phyloP scores from a whole-genome alignment of 2,329 filamentous ascomycete species.

The Talaromyces atroroseus region DNA sequence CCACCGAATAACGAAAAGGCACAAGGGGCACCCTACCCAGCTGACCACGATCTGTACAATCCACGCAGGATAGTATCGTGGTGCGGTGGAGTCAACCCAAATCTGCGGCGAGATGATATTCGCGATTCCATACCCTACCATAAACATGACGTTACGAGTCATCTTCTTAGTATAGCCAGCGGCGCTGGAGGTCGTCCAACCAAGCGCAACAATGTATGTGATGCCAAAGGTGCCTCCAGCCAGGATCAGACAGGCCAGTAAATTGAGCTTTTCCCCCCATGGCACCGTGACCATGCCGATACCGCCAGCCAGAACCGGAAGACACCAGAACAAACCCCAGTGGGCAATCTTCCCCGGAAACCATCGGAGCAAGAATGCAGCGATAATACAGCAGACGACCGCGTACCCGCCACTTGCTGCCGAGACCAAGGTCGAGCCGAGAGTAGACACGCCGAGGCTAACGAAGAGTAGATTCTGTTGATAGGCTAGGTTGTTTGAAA shows the following conservation, averaged over 20 bases:
- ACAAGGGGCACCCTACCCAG: slow-evolving; percentile 1
- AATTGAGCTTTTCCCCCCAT: slow-evolving; percentile 25
- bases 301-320: slow-evolving; percentile 5
- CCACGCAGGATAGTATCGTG: slow-evolving; percentile 9
- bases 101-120: slow-evolving; percentile 11
- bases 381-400: slow-evolving; percentile 28
- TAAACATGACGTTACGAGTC: slow-evolving; percentile 9
- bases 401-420: slow-evolving; percentile 35
- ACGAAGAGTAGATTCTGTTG: slow-evolving; percentile 37
- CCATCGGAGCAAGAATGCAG: slow-evolving; percentile 24
- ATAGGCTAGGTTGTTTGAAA: slow-evolving; percentile 38
- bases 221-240: slow-evolving; percentile 18
- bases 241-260: slow-evolving; percentile 29
- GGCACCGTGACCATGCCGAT: slow-evolving; percentile 10
- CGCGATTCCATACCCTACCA: slow-evolving; percentile 6
- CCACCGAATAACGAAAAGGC: not conserved
- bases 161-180: slow-evolving; percentile 10
- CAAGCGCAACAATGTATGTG: slow-evolving; percentile 6
- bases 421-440: slow-evolving; percentile 38
- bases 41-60: slow-evolving; percentile 15
- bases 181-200: slow-evolving; percentile 5
- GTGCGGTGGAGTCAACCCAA: not conserved
- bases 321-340: slow-evolving; percentile 2
- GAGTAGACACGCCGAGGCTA: slow-evolving; percentile 30
- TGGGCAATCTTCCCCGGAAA: slow-evolving; percentile 22